Conservation (phyloP, 2,329 filamentous ascomycete species). For the Aspergillus eucalypticola region DNA sequence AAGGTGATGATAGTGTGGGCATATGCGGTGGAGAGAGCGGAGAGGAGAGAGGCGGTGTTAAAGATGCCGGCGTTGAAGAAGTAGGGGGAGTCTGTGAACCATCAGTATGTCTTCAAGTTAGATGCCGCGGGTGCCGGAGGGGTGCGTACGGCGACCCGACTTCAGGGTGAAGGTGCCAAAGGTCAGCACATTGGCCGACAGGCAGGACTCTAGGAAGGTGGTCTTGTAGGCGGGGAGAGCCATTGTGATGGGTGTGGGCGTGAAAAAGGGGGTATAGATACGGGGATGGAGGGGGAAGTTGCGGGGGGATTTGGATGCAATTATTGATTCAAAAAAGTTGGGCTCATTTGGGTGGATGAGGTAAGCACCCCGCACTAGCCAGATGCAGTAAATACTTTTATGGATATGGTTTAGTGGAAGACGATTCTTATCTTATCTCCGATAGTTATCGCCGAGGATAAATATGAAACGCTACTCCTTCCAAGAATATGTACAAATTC, state of each 20-base stretch:
- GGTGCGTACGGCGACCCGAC: slow-evolving; percentile 66
- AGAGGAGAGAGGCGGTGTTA: slow-evolving; percentile 75
- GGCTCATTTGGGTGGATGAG: not conserved
- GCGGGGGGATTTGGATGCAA: not conserved
- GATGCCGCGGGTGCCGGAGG: not conserved
- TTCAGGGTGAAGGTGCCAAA: slow-evolving; percentile 63
- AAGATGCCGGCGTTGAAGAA: slow-evolving; percentile 97
- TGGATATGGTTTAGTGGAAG: not conserved
- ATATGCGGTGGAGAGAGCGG: slow-evolving; percentile 77
- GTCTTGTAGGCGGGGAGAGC: slow-evolving; percentile 19
- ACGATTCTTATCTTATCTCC: too few species aligned
- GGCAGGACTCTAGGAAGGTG: slow-evolving; percentile 20
- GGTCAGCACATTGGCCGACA: slow-evolving; percentile 26
- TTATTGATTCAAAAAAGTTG: not conserved
- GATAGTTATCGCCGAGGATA: too few species aligned
- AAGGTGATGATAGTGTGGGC: slow-evolving; percentile 52
- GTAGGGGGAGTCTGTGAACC: slow-evolving; percentile 70
- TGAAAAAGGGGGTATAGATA: not conserved
- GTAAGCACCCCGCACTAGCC: slow-evolving; percentile 4
- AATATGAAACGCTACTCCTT: too few species aligned
- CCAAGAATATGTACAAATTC: too few species aligned
- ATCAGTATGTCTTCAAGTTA: not conserved
- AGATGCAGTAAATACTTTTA: not conserved
- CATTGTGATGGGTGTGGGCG: not conserved
- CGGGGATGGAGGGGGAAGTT: not conserved